Evolutionary conservation across 139 green algal genomes (phyloP), one percentile per base, ranked within the genome.

Genomic region (Edaphochlamys debaryana): DNA sequence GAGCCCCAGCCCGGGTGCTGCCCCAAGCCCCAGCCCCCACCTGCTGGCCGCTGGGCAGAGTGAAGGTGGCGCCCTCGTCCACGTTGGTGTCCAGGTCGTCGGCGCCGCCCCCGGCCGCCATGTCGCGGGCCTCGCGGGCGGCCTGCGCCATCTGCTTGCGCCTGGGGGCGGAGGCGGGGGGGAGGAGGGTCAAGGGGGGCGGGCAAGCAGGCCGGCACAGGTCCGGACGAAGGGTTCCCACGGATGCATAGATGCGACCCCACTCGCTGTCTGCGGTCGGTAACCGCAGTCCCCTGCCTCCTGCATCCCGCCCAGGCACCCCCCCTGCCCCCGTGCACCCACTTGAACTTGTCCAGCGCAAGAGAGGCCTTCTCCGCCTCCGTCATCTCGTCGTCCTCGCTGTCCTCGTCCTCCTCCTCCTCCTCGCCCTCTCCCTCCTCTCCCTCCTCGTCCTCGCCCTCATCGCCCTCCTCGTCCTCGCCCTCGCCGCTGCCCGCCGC

Each of bases 71-170:
- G 19, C 84, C 85, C 60, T 91, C 88, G 48, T 88, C 68, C 9
- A 96, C 88, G 91, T 95, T 95, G 30, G 91, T 94, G 60, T 95
- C 90, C 58, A 96, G 70, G 32, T 84, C 74, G 32, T 38, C 87
- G 0, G n/a, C 73, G 34, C 56, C 73, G 74, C 40, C 75, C 5
- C 60, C 60, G 13, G 67, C 86, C 23, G 85, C 89, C 87, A 95
- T 92, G 34, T 87, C 84, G 13, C n/a, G 34, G 22, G 87, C 88
- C 85, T 97, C 94, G 15, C 88, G 90, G 30, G 85, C 87, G 13
- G 94, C 92, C 34, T 86, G 85, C 5, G 76, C 69, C 25, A 79
- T 79, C 34, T 91, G 79, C 72, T 87, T 36, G 0, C 84, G 75
- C 82, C 90, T 92, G 88, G 63, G 63, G 9, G 75, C 2, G 17